Percentiles rank a stretch among this genome's conserved stretches.
Evolutionary conservation across 495 filamentous ascomycete species (phyloP).

Genomic region (Oidiodendron maius): DNA sequence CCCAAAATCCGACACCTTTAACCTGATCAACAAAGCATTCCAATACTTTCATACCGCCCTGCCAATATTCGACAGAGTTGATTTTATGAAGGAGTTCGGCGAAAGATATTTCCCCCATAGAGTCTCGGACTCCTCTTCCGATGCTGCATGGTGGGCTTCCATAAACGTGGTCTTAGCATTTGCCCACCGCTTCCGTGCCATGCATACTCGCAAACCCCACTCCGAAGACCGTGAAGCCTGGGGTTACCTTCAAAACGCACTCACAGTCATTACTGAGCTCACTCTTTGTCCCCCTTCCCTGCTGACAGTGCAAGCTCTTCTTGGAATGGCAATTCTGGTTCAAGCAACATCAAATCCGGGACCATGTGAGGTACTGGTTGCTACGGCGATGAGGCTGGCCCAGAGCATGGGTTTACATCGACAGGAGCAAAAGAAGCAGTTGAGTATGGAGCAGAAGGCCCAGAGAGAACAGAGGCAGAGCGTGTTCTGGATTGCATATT

Average conservation of each 20-base stretch:
- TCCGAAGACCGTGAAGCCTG: slow-evolving; percentile 87
- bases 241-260: slow-evolving; percentile 92
- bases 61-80: slow-evolving; percentile 90
- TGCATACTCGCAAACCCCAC: slow-evolving; percentile 77
- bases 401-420: slow-evolving; percentile 96
- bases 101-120: too few species aligned
- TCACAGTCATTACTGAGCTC: slow-evolving; percentile 82
- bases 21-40: slow-evolving; percentile 83
- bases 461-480: slow-evolving; percentile 91
- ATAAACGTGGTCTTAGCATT: slow-evolving; percentile 91
- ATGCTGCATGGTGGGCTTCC: slow-evolving; percentile 95
- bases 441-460: slow-evolving; percentile 75
- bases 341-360: slow-evolving; percentile 95
- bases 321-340: slow-evolving; percentile 92
- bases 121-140: slow-evolving; percentile 76
- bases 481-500: slow-evolving; percentile 97
- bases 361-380: slow-evolving; percentile 82
- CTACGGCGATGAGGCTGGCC: slow-evolving; percentile 84
- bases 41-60: slow-evolving; percentile 97
- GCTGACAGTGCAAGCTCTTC: slow-evolving; percentile 77
- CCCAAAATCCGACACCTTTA: slow-evolving; percentile 68
- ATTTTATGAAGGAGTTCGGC: slow-evolving; percentile 90
- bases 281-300: slow-evolving; percentile 86
- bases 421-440: slow-evolving; percentile 73
- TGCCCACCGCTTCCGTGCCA: slow-evolving; percentile 78